Evolutionary conservation across 2,329 filamentous ascomycete species (phyloP).

Genomic region (Colletotrichum phormii): DNA sequence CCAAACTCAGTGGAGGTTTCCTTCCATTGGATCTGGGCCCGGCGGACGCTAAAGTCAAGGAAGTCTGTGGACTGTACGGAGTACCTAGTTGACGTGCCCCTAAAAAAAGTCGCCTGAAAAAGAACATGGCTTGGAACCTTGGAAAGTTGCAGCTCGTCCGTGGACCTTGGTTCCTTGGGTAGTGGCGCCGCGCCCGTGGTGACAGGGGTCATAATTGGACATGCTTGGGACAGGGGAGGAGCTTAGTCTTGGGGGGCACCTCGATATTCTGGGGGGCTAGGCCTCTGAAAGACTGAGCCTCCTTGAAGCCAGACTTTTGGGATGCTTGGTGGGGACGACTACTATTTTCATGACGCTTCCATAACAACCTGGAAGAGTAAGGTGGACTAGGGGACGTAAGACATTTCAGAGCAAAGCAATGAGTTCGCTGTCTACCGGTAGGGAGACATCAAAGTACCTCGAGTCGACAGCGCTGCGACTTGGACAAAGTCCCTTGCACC

Average conservation of each 20-base stretch:
- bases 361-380: neutral
- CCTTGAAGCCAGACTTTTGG: neutral
- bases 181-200: slow-evolving; percentile 13
- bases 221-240: neutral
- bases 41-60: slow-evolving; percentile 21
- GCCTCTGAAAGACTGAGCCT: neutral
- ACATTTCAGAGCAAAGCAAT: neutral
- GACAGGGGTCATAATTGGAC: slow-evolving; percentile 28
- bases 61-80: neutral
- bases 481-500: neutral
- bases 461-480: neutral
- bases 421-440: too few species aligned
- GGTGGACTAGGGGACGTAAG: neutral
- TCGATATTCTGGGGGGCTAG: neutral
- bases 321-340: neutral
- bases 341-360: neutral
- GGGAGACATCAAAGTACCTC: neutral
- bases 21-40: neutral
- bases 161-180: slow-evolving; percentile 4
- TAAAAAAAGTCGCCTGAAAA: slow-evolving; percentile 19
- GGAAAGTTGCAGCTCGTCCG: neutral
- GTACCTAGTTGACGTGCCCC: slow-evolving; percentile 12
- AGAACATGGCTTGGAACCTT: neutral
- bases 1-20: neutral
- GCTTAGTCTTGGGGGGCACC: neutral